A percentile compares a stretch with the other conserved stretches of the same genome.
These are phyloP conservation scores for Lolium rigidum DNA, from an alignment of 176 grass and related monocot species.

Conservation along the genomic window DNA sequence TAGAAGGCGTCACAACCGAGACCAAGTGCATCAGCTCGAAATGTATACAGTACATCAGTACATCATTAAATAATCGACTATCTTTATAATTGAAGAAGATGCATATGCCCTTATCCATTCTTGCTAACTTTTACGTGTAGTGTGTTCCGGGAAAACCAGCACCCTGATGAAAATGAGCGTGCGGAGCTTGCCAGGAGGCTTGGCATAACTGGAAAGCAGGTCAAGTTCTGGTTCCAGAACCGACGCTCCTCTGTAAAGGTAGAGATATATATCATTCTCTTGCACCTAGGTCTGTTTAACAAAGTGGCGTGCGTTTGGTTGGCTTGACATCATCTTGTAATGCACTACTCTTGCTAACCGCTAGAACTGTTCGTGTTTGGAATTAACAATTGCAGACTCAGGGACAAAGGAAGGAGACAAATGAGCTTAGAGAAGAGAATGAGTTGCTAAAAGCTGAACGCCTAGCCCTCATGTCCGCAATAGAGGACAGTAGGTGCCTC, in stretches of 20 bases:
- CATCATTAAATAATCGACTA: too few relatives aligned
- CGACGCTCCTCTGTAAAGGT: slow-evolving; percentile 17
- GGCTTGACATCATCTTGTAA: too few relatives aligned
- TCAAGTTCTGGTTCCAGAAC: slow-evolving; percentile 53
- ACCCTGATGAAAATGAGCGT: slow-evolving; percentile 11
- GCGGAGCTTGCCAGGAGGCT: neutral
- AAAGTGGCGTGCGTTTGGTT: too few relatives aligned
- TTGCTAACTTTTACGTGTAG: neutral
- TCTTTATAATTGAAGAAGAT: neutral
- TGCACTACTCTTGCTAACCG: neutral
- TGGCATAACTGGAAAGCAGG: neutral
- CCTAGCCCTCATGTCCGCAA: neutral
- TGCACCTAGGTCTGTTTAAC: too few relatives aligned
- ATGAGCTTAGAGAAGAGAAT: neutral
- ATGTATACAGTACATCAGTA: neutral
- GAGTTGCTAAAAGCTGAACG: neutral
- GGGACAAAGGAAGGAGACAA: neutral
- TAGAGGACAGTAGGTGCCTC: neutral
- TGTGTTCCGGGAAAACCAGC: neutral
- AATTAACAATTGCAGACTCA: neutral
- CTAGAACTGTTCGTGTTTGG: too few relatives aligned
- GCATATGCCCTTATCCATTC: neutral
- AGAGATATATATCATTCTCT: neutral
- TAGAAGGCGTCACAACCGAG: neutral
- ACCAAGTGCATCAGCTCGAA: slow-evolving; percentile 13